Percentiles rank a stretch among this genome's conserved stretches.
phyloP scores from a whole-genome alignment of 768 basidiomycete genomes.

The Hebeloma cylindrosporum region DNA sequence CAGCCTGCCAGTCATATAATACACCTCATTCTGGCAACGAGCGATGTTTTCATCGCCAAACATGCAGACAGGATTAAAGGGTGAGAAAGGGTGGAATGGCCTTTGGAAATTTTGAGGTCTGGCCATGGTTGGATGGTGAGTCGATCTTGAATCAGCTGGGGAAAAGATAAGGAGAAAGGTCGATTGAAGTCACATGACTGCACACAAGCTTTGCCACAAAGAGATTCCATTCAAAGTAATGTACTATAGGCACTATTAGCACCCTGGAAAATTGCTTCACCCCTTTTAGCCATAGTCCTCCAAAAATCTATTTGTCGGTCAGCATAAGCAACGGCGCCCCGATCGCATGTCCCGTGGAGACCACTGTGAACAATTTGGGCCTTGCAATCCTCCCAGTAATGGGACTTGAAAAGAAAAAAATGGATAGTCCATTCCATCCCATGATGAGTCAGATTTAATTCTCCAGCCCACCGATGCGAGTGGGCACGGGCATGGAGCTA shows the following conservation, averaged over 20 bases:
- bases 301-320: not conserved
- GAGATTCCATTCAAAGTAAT: too few species aligned
- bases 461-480: constrained; percentile 6
- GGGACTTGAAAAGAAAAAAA: too few species aligned
- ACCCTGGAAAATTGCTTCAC: not conserved
- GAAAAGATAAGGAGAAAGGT: too few species aligned
- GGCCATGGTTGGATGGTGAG: too few species aligned
- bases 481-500: constrained; percentile 13
- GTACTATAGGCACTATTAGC: too few species aligned
- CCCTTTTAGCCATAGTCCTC: not conserved
- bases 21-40: not conserved
- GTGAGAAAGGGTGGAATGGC: not conserved
- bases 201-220: too few species aligned
- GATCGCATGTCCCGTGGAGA: too few species aligned
- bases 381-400: too few species aligned
- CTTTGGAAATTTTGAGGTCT: not conserved
- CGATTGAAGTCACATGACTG: too few species aligned
- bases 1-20: not conserved
- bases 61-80: not conserved
- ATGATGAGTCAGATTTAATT: not conserved
- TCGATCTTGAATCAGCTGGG: too few species aligned
- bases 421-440: constrained; percentile 18
- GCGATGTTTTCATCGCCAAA: too few species aligned
- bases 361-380: too few species aligned
- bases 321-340: not conserved